These are phyloP conservation scores for Lojkania enalia DNA, from an alignment of 2,329 filamentous ascomycete genomes.

Conservation along the genomic window DNA sequence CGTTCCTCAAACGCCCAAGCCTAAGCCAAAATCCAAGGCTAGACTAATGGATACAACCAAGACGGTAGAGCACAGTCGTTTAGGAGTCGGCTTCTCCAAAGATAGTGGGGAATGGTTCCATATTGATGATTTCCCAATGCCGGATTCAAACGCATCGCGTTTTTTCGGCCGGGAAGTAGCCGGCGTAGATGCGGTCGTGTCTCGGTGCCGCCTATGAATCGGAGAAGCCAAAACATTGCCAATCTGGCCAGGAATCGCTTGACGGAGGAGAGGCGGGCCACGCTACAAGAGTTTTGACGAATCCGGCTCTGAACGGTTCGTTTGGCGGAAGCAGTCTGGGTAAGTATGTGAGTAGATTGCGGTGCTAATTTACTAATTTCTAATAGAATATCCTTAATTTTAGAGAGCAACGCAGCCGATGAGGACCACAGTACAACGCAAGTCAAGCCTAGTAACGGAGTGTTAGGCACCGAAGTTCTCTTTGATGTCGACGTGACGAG, in stretches of 20 bases:
- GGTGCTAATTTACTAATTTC: conserved; percentile 4
- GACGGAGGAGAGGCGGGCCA: conserved; percentile 10
- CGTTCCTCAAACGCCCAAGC: conserved; percentile 12
- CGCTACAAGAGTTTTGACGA: conserved; percentile 8
- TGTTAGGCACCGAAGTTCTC: conserved; percentile 8
- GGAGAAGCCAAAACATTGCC: conserved; percentile 15
- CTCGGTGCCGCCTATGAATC: not conserved
- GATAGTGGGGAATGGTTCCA: conserved; percentile 4
- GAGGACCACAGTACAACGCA: conserved; percentile 10
- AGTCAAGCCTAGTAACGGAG: conserved; percentile 14
- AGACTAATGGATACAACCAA: conserved; percentile 11
- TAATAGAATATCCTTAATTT: conserved; percentile 8
- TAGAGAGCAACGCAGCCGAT: conserved; percentile 13
- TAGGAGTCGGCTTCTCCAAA: conserved; percentile 7
- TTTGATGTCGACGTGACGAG: conserved; percentile 8
- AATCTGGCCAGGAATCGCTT: conserved; percentile 12
- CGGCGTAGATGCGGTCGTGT: not conserved
- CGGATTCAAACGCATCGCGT: conserved; percentile 8
- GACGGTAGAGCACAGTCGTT: conserved; percentile 12
- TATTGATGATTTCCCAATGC: conserved; percentile 14
- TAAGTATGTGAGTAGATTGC: conserved; percentile 15
- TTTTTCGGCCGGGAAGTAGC: conserved; percentile 4
- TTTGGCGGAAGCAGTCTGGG: conserved; percentile 14
- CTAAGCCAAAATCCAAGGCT: conserved; percentile 13
- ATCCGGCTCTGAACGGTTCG: conserved; percentile 13